phyloP scores from a whole-genome alignment of 148 eudicot species.

The Rhododendron henanense region DNA sequence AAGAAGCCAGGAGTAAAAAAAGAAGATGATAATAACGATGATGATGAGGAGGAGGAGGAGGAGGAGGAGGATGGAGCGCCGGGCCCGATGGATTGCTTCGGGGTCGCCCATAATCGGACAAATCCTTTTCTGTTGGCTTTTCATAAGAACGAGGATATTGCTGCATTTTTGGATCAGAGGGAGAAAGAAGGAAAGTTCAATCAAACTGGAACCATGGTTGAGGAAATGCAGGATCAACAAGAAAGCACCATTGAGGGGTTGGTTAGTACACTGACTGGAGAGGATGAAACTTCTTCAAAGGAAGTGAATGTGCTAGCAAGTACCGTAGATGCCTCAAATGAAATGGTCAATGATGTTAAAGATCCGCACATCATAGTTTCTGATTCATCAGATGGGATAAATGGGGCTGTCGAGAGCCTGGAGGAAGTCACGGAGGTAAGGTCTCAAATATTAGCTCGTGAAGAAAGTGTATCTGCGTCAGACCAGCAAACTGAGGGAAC shows the following conservation, averaged over 20 bases:
- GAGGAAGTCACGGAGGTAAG: constrained; percentile 27
- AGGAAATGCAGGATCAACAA: constrained; percentile 1
- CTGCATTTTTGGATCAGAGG: constrained; percentile 73
- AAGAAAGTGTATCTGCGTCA: constrained; percentile 18
- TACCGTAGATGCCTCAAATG: constrained; percentile 7
- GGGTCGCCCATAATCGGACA: constrained; percentile 51
- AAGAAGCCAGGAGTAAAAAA: constrained; percentile 51
- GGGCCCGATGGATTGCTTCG: constrained; percentile 42
- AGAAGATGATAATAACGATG: constrained; percentile 27
- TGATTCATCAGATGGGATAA: constrained; percentile 24
- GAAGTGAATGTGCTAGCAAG: constrained; percentile 18
- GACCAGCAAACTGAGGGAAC: constrained; percentile 11
- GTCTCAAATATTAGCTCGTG: constrained; percentile 27
- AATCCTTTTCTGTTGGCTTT: constrained; percentile 86
- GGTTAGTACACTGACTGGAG: constrained; percentile 12
- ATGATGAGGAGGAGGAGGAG: constrained; percentile 58
- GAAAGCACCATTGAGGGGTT: constrained; percentile 3
- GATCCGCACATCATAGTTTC: constrained; percentile 24
- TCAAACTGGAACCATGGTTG: constrained; percentile 11
- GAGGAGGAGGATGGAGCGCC: constrained; percentile 49
- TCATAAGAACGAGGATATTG: constrained; percentile 64
- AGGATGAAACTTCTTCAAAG: constrained; percentile 6
- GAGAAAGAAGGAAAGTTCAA: constrained; percentile 21
- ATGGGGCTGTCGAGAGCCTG: constrained; percentile 14
- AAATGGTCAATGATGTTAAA: constrained; percentile 9